These are phyloP conservation scores for Candida saitoana DNA, from an alignment of 805 yeast species.

Conservation along the genomic window DNA sequence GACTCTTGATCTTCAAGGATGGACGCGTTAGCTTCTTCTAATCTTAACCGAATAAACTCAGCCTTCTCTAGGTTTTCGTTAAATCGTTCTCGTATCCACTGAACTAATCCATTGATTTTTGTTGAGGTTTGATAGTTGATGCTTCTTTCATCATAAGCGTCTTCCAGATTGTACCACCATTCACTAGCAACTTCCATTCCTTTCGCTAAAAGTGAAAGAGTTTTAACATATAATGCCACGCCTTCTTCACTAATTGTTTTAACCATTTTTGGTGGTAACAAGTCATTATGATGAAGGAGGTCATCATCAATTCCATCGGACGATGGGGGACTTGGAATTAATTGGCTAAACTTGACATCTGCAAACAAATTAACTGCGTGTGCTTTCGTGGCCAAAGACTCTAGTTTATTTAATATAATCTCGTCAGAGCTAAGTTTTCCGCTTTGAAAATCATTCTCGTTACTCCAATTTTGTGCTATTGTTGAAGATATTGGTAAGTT, in stretches of 20 bases:
- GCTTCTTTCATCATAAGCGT: slow-evolving; percentile 3
- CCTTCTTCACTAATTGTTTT: slow-evolving; percentile 78
- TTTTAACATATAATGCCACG: slow-evolving; percentile 76
- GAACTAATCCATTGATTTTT: slow-evolving; percentile 66
- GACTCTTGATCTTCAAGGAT: slow-evolving; percentile 21
- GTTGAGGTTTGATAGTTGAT: slow-evolving; percentile 21
- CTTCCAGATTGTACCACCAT: slow-evolving; percentile 69
- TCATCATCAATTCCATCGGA: slow-evolving; percentile 37
- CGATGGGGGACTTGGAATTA: slow-evolving; percentile 70
- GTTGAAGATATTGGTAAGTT: slow-evolving; percentile 28
- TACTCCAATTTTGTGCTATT: background rate
- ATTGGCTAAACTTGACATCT: slow-evolving; percentile 82
- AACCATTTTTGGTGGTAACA: slow-evolving; percentile 54
- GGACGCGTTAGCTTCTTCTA: slow-evolving; percentile 46
- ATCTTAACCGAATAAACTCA: slow-evolving; percentile 62
- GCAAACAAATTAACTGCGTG: slow-evolving; percentile 87
- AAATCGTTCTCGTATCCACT: slow-evolving; percentile 86
- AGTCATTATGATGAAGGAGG: slow-evolving; percentile 33
- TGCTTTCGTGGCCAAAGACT: slow-evolving; percentile 80
- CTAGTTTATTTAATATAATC: slow-evolving; percentile 47
- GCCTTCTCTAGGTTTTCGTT: slow-evolving; percentile 89
- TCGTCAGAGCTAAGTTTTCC: slow-evolving; percentile 23
- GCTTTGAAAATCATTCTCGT: background rate
- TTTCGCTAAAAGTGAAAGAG: slow-evolving; percentile 72
- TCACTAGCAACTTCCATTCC: slow-evolving; percentile 83